Conservation (phyloP, 495 filamentous ascomycete species). For the Articulospora tetracladia region DNA sequence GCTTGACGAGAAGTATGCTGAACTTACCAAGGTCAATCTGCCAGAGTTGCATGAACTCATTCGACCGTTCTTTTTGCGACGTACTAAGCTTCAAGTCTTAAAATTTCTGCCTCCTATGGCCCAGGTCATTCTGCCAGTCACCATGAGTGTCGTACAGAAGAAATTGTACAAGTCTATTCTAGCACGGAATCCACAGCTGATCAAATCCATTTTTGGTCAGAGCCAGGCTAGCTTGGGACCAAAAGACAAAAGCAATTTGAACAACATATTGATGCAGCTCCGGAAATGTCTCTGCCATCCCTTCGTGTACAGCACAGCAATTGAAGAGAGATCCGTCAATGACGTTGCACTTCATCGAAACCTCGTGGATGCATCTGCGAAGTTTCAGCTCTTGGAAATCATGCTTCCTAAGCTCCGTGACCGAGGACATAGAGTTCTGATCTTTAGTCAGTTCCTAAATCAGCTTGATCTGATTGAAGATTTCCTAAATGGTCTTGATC, state of each 20-base stretch:
- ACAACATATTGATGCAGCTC: conserved; percentile 93
- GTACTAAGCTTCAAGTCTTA: conserved; percentile 87
- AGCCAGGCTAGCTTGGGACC: conserved; percentile 52
- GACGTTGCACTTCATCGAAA: conserved; percentile 61
- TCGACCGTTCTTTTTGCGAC: conserved; percentile 63
- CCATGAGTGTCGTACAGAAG: conserved; percentile 89
- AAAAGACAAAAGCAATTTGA: conserved; percentile 71
- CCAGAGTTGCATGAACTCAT: conserved; percentile 78
- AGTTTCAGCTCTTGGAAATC: conserved; percentile 79
- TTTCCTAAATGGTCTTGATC: conserved; percentile 68
- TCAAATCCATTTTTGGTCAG: conserved; percentile 74
- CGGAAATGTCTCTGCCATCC: conserved; percentile 94
- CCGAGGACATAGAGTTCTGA: conserved; percentile 86
- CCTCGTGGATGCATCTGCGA: conserved; percentile 85
- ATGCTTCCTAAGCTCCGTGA: conserved; percentile 88
- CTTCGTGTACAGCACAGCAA: conserved; percentile 83
- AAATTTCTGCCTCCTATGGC: conserved; percentile 88
- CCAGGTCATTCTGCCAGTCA: conserved; percentile 90
- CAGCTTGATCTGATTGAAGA: conserved; percentile 90
- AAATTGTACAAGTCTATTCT: conserved; percentile 93
- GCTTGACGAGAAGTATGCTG: conserved; percentile 71
- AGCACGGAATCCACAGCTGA: conserved; percentile 81
- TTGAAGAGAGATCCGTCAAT: conserved; percentile 70
- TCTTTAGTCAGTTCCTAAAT: conserved; percentile 94
- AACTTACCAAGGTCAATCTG: conserved; percentile 76